A percentile compares a stretch with the other conserved stretches of the same genome.
Conservation (phyloP, 805 yeast genomes). For the Diddensiella transvaalensis region DNA sequence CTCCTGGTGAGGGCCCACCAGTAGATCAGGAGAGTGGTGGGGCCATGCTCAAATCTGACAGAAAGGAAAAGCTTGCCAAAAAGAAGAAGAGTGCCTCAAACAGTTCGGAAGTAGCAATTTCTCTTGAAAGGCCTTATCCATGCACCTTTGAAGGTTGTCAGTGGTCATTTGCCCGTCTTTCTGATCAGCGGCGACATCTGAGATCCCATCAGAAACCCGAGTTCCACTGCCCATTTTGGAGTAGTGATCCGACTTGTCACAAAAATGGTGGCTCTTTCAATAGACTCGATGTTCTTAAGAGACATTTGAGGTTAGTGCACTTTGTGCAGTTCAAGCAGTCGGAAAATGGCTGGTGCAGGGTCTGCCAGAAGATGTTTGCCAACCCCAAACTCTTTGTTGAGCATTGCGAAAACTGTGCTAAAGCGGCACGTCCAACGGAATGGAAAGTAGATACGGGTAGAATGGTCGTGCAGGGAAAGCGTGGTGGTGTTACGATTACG, state of each 20-base stretch:
- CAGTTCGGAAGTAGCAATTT: constrained; percentile 10
- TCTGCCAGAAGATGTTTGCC: constrained; percentile 56
- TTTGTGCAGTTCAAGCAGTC: constrained; percentile 46
- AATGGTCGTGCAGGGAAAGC: constrained; percentile 11
- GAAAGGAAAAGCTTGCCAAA: constrained; percentile 6
- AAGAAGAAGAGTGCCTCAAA: constrained; percentile 9
- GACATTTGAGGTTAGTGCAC: constrained; percentile 70
- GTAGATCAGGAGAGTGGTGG: constrained; percentile 4
- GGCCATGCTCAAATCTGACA: background rate
- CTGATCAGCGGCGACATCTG: constrained; percentile 65
- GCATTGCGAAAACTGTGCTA: constrained; percentile 65
- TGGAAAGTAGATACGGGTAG: constrained; percentile 25
- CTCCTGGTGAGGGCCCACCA: constrained; percentile 6
- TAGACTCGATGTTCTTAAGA: constrained; percentile 67
- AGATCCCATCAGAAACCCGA: constrained; percentile 65
- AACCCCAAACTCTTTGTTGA: constrained; percentile 55
- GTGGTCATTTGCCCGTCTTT: constrained; percentile 68
- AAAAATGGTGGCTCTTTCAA: constrained; percentile 73
- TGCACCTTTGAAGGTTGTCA: constrained; percentile 45
- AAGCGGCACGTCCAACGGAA: constrained; percentile 26
- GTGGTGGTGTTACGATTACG: constrained; percentile 17
- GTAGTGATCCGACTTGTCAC: constrained; percentile 65
- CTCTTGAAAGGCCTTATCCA: constrained; percentile 32
- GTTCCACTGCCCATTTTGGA: constrained; percentile 72
- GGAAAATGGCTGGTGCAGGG: constrained; percentile 66